Base-by-base conservation (phyloP, 2,329 filamentous ascomycete genomes). In the Trichoderma asperellum region DNA sequence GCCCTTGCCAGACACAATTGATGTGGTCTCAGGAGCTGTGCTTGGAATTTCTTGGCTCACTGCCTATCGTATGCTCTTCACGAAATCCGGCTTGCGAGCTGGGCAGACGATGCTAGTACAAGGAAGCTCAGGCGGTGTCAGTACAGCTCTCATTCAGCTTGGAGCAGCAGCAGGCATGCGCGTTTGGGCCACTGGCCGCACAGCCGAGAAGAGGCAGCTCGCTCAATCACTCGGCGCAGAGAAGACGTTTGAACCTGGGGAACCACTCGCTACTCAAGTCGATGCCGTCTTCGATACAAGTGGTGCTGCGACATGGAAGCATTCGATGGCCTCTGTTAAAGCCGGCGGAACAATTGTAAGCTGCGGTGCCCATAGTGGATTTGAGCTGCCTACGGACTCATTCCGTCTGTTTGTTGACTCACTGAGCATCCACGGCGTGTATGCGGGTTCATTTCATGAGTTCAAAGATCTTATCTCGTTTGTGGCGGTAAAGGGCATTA, bases 71-170 rank as follows among this genome's bases (percentile, higher is more conserved):
- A 65, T 64, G 60, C 67, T 69, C 8, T 69, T 69, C 18, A 57
- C 49, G 0, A 69, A 69, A 29, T 63, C 67, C 18, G 52, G 53
- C 24, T 16, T 69, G 24, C 49, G 60, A 18, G 60, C 59, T 32
- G 67, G 67, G 5, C 67, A 69, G 52, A 64, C 52, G 12, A 69
- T 69, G 52, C 67, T 69, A 37, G 67, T 69, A 5, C 67, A 69
- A 37, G 67, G 67, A 14, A 65, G 59, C 29, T 64, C 59, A 10
- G 67, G 67, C 1, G 67, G 67, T 2, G 67, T 69, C 34, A 68
- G 34, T 10, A 68, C 66, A 11, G 66, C 66, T 53, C 57, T 68
- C 8, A 68, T 68, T 14, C 66, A 68, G 24, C 66, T 68, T 47
- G 66, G 66, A 16, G 29, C 58, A 1, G 66, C 66, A 35, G 66